Evolutionary conservation across 2,329 filamentous ascomycete species (phyloP), one percentile per base, ranked within the genome.

Genomic region (Xylaria sp.): DNA sequence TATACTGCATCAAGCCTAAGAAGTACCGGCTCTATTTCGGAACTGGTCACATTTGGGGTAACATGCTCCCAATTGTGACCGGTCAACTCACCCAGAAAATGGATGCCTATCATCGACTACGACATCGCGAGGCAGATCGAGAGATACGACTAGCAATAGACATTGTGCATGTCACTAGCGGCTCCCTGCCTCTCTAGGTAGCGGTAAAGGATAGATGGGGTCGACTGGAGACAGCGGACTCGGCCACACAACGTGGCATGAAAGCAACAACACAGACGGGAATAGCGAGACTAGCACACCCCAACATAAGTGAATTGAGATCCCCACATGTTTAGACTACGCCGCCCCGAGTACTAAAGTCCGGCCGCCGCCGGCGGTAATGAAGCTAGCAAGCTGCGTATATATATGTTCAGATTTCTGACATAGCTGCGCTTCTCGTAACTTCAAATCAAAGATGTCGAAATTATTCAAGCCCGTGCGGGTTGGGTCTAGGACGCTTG

Each of bases 381-480:
- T n/a, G 23, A 56, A 28, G 12, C 10, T 48, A 46, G 28, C n/a
- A 8, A 57, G 3, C 28, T 20, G 20, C 31, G n/a, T 55, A 58
- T 52, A 46, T 13, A 66, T 15, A 41, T 23, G 28, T 3, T 55
- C 51, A 2, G 15, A 34, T 18, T 15, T 23, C 44, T 7, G 7
- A 13, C 34, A 18, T 28, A 9, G 9, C 10, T 37, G 20, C 58
- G 8, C 51, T 12, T 10, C 46, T 15, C 25, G n/a, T 13, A 39
- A 23, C 44, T 23, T 25, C 34, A 1, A 4, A 58, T 57, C 25
- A 20, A 67, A 28, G 1, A 71, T 76, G 74, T 72, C 73, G 15
- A 76, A 73, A 60, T 78, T 84, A 48, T 83, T 83, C 69, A 66
- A 79, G 63, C 83, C 84, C 23, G 70, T 86, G 37, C 72, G 76